A percentile compares a stretch with the other conserved stretches of the same genome.
Evolutionary conservation across 2,329 filamentous ascomycete genomes (phyloP).

Genomic region (Alternaria hordeiaustralica): DNA sequence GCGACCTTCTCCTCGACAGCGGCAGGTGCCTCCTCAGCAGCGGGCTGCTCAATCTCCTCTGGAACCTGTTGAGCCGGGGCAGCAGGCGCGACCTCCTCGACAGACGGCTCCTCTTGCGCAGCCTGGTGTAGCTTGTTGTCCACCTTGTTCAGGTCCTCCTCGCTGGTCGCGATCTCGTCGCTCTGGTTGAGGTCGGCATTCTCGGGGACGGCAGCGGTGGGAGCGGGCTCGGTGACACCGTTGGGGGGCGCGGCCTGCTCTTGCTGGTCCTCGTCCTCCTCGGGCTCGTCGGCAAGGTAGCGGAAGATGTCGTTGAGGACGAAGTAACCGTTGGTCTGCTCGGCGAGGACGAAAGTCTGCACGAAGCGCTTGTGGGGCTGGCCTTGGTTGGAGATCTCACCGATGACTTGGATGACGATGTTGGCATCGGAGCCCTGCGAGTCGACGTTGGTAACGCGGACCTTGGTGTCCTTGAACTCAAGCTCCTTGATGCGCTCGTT

Average conservation of each 20-base stretch:
- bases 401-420: conserved; percentile 97
- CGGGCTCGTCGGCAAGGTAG: conserved; percentile 84
- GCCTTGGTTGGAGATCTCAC: conserved; percentile 94
- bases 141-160: conserved; percentile 60
- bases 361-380: conserved; percentile 94
- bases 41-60: conserved; percentile 42
- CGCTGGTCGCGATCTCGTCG: conserved; percentile 46
- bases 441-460: conserved; percentile 97
- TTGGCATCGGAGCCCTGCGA: conserved; percentile 90
- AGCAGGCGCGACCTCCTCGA: conserved; percentile 35
- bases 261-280: conserved; percentile 64
- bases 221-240: conserved; percentile 51
- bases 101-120: conserved; percentile 43
- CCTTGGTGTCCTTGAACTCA: conserved; percentile 97
- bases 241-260: conserved; percentile 43
- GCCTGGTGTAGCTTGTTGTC: conserved; percentile 78
- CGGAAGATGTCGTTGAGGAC: conserved; percentile 98
- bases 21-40: conserved; percentile 51
- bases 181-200: conserved; percentile 41
- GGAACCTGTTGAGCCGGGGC: conserved; percentile 48
- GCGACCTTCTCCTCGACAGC: conserved; percentile 47
- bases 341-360: conserved; percentile 95
- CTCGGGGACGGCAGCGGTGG: conserved; percentile 42
- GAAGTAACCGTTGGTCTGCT: conserved; percentile 96
- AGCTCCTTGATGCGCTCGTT: conserved; percentile 92